Percentiles rank a stretch among this genome's conserved stretches.
Evolutionary conservation across 2,329 filamentous ascomycete species (phyloP).

Genomic region (Corniculantispora saksenae): DNA sequence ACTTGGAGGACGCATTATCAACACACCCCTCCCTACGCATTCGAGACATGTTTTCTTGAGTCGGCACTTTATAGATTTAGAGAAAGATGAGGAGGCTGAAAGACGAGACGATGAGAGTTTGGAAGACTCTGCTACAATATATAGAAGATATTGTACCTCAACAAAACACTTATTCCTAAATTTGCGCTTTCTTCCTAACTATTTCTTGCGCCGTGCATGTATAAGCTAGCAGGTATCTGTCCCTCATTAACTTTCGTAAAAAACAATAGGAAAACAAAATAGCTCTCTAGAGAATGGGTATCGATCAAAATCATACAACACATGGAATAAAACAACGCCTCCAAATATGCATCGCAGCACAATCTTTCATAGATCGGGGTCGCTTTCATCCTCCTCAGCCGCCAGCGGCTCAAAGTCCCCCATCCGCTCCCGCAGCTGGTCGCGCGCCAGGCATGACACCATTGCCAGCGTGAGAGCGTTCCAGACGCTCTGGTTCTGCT

Average conservation of each 20-base stretch:
- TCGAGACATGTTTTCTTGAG: constrained; percentile 14
- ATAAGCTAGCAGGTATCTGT: constrained; percentile 11
- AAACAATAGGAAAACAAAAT: not conserved
- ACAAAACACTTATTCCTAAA: too few species aligned
- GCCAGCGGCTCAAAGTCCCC: constrained; percentile 38
- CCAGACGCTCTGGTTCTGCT: constrained; percentile 44
- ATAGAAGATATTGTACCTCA: not conserved
- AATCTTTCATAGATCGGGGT: constrained; percentile 36
- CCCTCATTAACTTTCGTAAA: not conserved
- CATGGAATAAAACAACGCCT: not conserved
- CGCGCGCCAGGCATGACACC: constrained; percentile 41
- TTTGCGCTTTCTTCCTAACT: too few species aligned
- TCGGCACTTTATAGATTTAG: constrained; percentile 1
- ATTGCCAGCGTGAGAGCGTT: constrained; percentile 46
- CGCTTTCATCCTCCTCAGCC: constrained; percentile 33
- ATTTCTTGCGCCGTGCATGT: too few species aligned
- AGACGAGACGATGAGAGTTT: not conserved
- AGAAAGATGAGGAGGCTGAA: not conserved
- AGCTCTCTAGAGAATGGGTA: not conserved
- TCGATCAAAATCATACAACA: not conserved
- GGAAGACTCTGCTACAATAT: constrained; percentile 5
- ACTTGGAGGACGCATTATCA: not conserved
- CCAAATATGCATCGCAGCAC: not conserved
- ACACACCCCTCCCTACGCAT: constrained; percentile 10
- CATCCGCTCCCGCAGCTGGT: constrained; percentile 37